Evolutionary conservation across 176 grass and related monocot species (phyloP), one percentile per base, ranked within the genome.

Genomic region (Oryza australiensis): DNA sequence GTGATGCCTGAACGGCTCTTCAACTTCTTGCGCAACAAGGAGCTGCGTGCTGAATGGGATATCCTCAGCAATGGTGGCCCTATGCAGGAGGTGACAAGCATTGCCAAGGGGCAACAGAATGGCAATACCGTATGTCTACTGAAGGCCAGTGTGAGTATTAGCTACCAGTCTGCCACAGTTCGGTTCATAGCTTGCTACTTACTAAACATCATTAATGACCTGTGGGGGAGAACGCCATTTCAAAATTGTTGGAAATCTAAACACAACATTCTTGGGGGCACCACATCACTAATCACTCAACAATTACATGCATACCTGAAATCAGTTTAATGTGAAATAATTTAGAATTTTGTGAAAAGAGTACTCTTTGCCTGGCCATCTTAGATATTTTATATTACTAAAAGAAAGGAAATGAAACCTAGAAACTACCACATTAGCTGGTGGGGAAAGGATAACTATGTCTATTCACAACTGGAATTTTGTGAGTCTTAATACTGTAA

Each of bases 81-180:
- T 45, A 95, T 95, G 96, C 91, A 95, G 82, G 89, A 93, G 90
- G 84, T 95, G 80, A 68, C 86, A 30, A 84, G 87, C 82, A 95
- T 99, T 34, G 85, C 89, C 29, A 99, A 99, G 82, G 93, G 93
- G 10, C 93, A 92, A 38, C 73, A 87, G 75, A 55, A 90, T 76
- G 96, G 96, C 87, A 99, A 95, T 43, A 84, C 91, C 0, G 93
- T 99, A 4, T 90, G 93, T 70, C 91, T 99, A 29, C 85, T 99
- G 66, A 88, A 71, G 65, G 96, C 89, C 51, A 86, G 78, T 73
- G 96, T 99, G 69, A 93, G 93, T 95, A 38, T 55, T 63, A 66
- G 22, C 24, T 66, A 8, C 15, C 51, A 20, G n/a, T 60, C 9
- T 60, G 6, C n/a, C 55, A 60, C n/a, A 11, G 20, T 60, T 60